Evolutionary conservation across 352 stramenopile genomes (phyloP), one percentile per base, ranked within the genome.

Genomic region (Blastocystis hominis): DNA sequence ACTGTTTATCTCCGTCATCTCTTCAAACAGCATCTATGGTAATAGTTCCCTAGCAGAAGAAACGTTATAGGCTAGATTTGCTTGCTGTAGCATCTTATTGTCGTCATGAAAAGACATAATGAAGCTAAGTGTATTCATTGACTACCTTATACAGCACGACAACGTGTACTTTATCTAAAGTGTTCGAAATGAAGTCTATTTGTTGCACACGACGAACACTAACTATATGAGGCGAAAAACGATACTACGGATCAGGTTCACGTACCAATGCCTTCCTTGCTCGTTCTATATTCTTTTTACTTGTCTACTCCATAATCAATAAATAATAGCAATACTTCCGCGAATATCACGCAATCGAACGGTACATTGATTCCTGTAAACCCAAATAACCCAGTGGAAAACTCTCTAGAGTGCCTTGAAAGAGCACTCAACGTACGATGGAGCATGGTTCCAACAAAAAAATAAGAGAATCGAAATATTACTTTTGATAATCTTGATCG

Each of bases 291-390:
- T 84, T 53, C 55, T 84, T 84, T 53, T 84, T 84, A 9, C 62
- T 38, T 46, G 13, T 34, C 72, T 84, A 68, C 15, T 24, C 38
- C n/a, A 30, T n/a, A 42, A 55, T 34, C 9, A 64, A 20, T 17
- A 24, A 38, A 17, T 6, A 30, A 66, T 50, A 46, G 38, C n/a
- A 30, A 30, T 66, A 84, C 72, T 69, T 84, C 34, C 36, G 72
- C 72, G 34, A 69, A 84, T 17, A 84, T 34, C 38, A 84, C 30
- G 24, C 53, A 44, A n/a, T 84, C 72, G 44, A 47, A 64, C 17
- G 72, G 72, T n/a, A 64, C 55, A 17, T 20, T 63, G 34, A 84
- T 84, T 66, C 50, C 72, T 30, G 72, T 68, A 44, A 84, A 84
- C 20, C 72, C 72, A 46, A 84, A 64, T 10, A 84, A 40, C n/a